These are phyloP conservation scores for Penicillium goetzii DNA, from an alignment of 495 filamentous ascomycete genomes.

Conservation along the genomic window DNA sequence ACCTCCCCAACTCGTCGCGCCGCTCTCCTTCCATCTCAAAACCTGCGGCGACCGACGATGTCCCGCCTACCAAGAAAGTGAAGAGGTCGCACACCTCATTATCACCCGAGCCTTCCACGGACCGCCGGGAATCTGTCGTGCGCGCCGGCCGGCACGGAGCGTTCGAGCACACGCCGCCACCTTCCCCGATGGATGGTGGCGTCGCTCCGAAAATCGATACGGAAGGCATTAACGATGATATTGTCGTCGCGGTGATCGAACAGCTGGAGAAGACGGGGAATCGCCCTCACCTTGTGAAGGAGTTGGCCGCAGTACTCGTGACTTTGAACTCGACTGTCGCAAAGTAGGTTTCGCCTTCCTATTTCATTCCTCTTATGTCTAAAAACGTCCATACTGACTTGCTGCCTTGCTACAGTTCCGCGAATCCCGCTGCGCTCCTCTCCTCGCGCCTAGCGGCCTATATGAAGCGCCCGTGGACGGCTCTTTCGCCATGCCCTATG, in stretches of 20 bases:
- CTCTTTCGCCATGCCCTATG: conserved; percentile 79
- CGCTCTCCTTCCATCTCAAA: conserved; percentile 66
- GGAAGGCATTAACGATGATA: conserved; percentile 90
- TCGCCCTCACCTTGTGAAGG: conserved; percentile 90
- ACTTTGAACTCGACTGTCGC: conserved; percentile 80
- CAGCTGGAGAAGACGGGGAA: conserved; percentile 93
- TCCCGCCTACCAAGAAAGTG: conserved; percentile 77
- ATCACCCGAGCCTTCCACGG: conserved; percentile 52
- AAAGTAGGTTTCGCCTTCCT: conserved; percentile 68
- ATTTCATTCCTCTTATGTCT: not conserved
- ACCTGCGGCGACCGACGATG: conserved; percentile 51
- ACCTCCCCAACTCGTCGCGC: conserved; percentile 78
- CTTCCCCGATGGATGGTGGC: conserved; percentile 67
- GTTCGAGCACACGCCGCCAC: conserved; percentile 81
- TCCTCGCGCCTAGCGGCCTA: conserved; percentile 89
- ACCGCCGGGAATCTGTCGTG: conserved; percentile 42
- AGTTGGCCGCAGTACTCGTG: conserved; percentile 81
- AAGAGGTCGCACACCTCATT: conserved; percentile 77
- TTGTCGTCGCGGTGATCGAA: conserved; percentile 88
- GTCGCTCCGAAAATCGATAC: conserved; percentile 74
- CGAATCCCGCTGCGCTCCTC: conserved; percentile 92
- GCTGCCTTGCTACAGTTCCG: conserved; percentile 64
- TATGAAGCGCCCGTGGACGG: conserved; percentile 85
- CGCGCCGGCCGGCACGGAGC: conserved; percentile 51
- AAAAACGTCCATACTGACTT: conserved; percentile 35